Conservation (phyloP, 2,329 filamentous ascomycete species). For the Aureobasidium vineae region DNA sequence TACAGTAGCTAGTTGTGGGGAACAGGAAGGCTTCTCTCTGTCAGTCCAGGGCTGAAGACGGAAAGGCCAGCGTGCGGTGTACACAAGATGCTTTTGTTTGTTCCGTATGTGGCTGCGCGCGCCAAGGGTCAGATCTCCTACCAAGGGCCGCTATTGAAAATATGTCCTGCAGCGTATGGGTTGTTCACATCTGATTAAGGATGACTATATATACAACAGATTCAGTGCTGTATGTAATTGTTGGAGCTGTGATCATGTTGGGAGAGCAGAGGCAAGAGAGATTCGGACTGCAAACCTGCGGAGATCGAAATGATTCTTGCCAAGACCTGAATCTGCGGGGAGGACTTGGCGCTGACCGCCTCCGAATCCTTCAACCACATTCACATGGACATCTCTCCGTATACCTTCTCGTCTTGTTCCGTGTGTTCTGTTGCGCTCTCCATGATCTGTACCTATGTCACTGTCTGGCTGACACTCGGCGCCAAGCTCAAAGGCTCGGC, state of each 20-base stretch:
- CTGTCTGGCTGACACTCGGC: background rate
- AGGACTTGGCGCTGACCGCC: background rate
- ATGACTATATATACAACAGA: no score
- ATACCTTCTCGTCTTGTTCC: background rate
- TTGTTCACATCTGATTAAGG: no score
- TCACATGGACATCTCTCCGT: background rate
- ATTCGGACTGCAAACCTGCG: no score
- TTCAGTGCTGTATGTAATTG: no score
- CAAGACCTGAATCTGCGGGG: background rate
- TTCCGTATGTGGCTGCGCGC: slow-evolving; percentile 7
- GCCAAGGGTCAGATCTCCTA: background rate
- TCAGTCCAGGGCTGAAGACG: background rate
- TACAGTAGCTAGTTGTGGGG: background rate
- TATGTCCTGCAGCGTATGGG: no score
- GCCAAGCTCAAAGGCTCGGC: background rate
- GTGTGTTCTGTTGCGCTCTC: background rate
- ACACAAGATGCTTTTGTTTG: background rate
- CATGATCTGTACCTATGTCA: background rate
- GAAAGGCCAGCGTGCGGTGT: background rate
- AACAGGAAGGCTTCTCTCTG: background rate
- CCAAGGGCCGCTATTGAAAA: no score
- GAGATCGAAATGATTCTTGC: background rate
- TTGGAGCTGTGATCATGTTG: background rate
- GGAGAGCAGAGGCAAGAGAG: background rate
- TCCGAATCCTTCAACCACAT: background rate